Evolutionary conservation across 225 moss, liverwort and hornwort species (phyloP), one percentile per base, ranked within the genome.

Genomic region (Climacium dendroides): DNA sequence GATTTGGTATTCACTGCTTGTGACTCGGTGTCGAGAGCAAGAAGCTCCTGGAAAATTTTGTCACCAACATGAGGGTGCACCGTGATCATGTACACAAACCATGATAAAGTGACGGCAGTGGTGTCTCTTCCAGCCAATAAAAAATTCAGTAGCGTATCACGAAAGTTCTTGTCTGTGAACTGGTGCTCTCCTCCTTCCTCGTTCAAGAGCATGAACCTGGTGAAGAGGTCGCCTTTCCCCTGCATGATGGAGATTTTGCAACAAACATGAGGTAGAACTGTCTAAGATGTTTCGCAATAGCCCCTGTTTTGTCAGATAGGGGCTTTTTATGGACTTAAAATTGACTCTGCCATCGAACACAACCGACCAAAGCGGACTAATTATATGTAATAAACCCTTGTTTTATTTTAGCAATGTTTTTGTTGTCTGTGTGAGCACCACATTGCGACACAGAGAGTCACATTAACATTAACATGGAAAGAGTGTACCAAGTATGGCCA

Each of bases 101-200:
- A 96, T 26, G 93, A 91, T 8, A 94, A 90, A 15, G 94, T 94
- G 61, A 88, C 88, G 11, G 95, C 96, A 20, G 95, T 92, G 11
- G 94, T 94, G 37, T 97, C 96, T 84, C 95, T 87, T 18, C 88
- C 92, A 41, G 88, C 92, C 5, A 90, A 43, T 18, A 90, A 15
- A 66, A 90, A 90, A 64, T 65, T 88, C 41, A 88, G 53, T 8
- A 96, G 88, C 3, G 88, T 92, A 73, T 97, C 97, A 7, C 96
- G 94, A 13, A 97, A 87, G 19, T 87, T 89, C 84, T 96, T 97
- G 88, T 92, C 88, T 5, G 92, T 91, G 65, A 93, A 88, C 11
- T 88, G 59, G 6, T 89, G 47, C 9, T 78, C 61, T n/a, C 63
- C 91, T 67, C 58, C 90, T 67, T 92, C 93, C 87, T 95, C 89